Base-by-base conservation (phyloP, 2,329 filamentous ascomycete genomes). In the Cadophora luteo-olivacea region DNA sequence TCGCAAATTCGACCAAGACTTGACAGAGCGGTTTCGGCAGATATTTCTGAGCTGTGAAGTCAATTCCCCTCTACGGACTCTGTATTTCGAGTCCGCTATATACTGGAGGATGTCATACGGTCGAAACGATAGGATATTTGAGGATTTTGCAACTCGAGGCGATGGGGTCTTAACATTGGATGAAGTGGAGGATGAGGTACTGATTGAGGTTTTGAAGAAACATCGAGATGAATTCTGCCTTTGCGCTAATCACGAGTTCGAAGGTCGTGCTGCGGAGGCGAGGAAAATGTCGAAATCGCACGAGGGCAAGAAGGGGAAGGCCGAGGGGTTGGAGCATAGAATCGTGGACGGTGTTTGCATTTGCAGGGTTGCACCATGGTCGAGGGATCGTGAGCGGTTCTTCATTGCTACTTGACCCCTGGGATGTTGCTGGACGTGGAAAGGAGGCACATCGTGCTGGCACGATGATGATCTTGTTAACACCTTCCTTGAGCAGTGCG, bases 81-180 rank as follows among this genome's bases (percentile, higher is more conserved):
- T 64, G 4, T 57, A 64, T n/a, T 64, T 64, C 32, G 49, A 64
- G 9, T 12, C 49, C 6, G 45, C 51, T 3, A 12, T 57, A 7
- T 64, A 45, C 36, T 64, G 62, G 62, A 57, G 29, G 33, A 19
- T 55, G 49, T 11, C 49, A 19, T 64, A 55, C n/a, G 36, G 36
- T 14, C n/a, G 36, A 22, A 24, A 29, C 12, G 32, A 51, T 25
- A 5, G 24, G 7, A 19, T 11, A 4, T 11, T 19, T 45, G 16
- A 16, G 41, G 12, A 45, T 19, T 5, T 16, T 5, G 14, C 41
- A 19, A 16, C 41, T 54, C n/a, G 9, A 1, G 62, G 62, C 7
- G 51, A 64, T 4, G 54, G n/a, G 4, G 6, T 55, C 3, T 32
- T 64, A 7, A 41, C 25, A 11, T 19, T 64, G 25, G 49, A 64